A percentile compares a stretch with the other conserved stretches of the same genome.
Conservation (phyloP, 2,329 filamentous ascomycete genomes). For the Taxawa tesnikishii region DNA sequence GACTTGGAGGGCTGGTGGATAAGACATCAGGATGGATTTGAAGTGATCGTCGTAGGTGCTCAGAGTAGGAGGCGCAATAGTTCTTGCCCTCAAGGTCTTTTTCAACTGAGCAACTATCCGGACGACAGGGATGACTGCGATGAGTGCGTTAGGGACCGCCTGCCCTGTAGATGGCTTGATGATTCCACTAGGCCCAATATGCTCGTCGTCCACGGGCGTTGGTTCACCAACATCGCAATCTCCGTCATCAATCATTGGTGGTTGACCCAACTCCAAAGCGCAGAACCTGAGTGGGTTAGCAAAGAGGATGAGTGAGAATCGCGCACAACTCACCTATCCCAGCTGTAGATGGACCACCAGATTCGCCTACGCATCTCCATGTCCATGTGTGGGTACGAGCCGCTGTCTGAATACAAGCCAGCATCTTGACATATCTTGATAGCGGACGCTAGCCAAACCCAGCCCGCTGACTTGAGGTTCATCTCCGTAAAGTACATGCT, state of each 20-base stretch:
- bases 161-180: conserved; percentile 23
- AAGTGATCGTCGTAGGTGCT: conserved; percentile 76
- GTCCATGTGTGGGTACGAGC: conserved; percentile 62
- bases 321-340: conserved; percentile 66
- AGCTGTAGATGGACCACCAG: conserved; percentile 90
- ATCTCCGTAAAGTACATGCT: conserved; percentile 74
- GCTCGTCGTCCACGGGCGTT: conserved; percentile 68
- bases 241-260: conserved; percentile 70
- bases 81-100: conserved; percentile 55
- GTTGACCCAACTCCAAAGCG: conserved; percentile 68
- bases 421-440: conserved; percentile 74
- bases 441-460: conserved; percentile 72
- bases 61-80: conserved; percentile 54
- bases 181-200: conserved; percentile 45
- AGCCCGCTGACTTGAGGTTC: conserved; percentile 75
- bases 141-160: conserved; percentile 54
- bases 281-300: conserved; percentile 40
- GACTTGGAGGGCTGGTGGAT: conserved; percentile 63
- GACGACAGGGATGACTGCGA: conserved; percentile 71
- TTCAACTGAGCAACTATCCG: conserved; percentile 64
- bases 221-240: conserved; percentile 81
- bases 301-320: too few species aligned
- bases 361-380: conserved; percentile 75
- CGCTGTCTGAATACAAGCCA: conserved; percentile 64
- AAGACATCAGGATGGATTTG: conserved; percentile 57